Conservation (phyloP, 345 rosid species). For the Hevea brasiliensis region DNA sequence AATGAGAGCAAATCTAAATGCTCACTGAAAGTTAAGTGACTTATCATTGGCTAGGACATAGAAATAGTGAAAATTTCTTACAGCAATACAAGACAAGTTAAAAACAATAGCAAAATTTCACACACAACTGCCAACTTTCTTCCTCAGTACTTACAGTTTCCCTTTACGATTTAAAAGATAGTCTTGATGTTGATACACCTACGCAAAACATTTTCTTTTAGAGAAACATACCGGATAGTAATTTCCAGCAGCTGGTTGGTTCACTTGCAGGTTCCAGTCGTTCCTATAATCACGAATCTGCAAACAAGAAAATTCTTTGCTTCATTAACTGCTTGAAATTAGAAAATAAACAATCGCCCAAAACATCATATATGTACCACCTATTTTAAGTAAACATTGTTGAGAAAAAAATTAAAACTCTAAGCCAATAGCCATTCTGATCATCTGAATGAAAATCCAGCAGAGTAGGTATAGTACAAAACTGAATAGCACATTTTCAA, state of each 20-base stretch:
- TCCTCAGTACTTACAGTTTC: background rate
- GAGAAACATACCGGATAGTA: constrained; percentile 79
- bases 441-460: background rate
- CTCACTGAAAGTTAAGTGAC: background rate
- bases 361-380: background rate
- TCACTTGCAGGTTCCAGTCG: constrained; percentile 91
- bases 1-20: background rate
- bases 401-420: constrained; percentile 3
- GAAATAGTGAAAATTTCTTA: background rate
- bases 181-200: background rate
- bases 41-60: constrained; percentile 1
- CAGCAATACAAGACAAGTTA: background rate
- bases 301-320: constrained; percentile 16
- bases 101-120: background rate
- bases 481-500: background rate
- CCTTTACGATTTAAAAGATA: background rate
- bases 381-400: constrained; percentile 6
- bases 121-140: background rate
- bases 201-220: constrained; percentile 1
- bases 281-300: constrained; percentile 91
- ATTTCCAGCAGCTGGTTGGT: constrained; percentile 92
- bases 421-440: constrained; percentile 1
- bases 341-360: constrained; percentile 1
- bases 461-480: background rate
- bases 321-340: constrained; percentile 18